Percentiles rank a stretch among this genome's conserved stretches.
These are phyloP conservation scores for Dendrocalamus latiflorus DNA, from an alignment of 202 grass and related monocot species.

Conservation along the genomic window DNA sequence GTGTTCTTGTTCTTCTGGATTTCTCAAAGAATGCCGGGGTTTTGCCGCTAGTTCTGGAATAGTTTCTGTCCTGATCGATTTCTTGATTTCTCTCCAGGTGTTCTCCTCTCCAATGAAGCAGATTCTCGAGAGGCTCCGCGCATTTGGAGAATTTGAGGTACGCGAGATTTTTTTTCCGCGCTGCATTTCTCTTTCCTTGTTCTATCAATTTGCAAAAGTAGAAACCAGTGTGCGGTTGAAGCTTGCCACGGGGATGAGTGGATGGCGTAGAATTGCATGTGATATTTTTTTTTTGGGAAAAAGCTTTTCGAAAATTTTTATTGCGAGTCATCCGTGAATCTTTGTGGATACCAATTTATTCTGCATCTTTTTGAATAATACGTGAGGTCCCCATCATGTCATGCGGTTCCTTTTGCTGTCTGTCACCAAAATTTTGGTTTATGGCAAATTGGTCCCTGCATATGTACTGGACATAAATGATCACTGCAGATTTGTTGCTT, in stretches of 20 bases:
- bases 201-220: too few relatives aligned
- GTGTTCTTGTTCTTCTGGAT: too few relatives aligned
- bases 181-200: too few relatives aligned
- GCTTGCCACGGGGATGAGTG: conserved; percentile 7
- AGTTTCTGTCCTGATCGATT: too few relatives aligned
- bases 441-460: conserved; percentile 22
- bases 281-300: background rate
- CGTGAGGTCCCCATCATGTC: conserved; percentile 21
- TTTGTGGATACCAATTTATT: conserved; percentile 46
- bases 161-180: too few relatives aligned
- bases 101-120: too few relatives aligned
- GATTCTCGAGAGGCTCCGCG: too few relatives aligned
- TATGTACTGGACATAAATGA: background rate
- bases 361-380: conserved; percentile 43
- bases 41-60: too few relatives aligned
- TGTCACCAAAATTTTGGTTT: background rate
- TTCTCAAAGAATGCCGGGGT: too few relatives aligned
- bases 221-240: conserved; percentile 24
- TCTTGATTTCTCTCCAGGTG: too few relatives aligned
- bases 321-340: conserved; percentile 48
- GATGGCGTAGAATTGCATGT: conserved; percentile 29
- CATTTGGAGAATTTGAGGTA: too few relatives aligned
- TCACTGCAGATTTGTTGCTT: background rate
- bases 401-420: conserved; percentile 17
- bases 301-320: background rate